Evolutionary conservation across 2,329 filamentous ascomycete genomes (phyloP).

Genomic region (Monosporascus sp.): DNA sequence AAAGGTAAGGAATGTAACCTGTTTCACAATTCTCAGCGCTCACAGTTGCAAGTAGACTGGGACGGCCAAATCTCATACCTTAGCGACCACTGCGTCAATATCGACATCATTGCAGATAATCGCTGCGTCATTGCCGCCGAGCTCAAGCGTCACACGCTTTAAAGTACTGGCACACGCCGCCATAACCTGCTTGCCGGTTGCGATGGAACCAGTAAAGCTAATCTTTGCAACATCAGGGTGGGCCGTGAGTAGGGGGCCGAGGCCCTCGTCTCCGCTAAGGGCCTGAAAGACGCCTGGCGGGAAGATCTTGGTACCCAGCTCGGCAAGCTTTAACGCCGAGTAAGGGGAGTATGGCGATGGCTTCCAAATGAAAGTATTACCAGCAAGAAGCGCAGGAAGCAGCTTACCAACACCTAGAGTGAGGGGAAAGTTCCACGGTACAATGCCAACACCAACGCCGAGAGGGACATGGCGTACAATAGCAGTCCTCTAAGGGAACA

Average conservation of each 20-base stretch:
- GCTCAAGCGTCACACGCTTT: constrained; percentile 43
- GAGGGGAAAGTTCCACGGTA: constrained; percentile 50
- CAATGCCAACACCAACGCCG: constrained; percentile 44
- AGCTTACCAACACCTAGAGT: constrained; percentile 41
- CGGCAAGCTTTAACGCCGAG: constrained; percentile 38
- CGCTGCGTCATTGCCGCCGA: constrained; percentile 46
- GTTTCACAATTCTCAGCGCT: not conserved
- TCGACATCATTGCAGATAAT: constrained; percentile 45
- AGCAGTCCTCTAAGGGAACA: no score
- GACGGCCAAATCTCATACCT: not conserved
- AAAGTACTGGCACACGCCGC: constrained; percentile 38
- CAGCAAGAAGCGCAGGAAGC: constrained; percentile 38
- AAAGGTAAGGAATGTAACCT: constrained; percentile 38
- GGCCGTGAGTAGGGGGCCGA: constrained; percentile 42
- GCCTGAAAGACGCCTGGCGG: constrained; percentile 47
- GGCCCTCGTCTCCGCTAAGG: constrained; percentile 42
- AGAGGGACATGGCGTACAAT: constrained; percentile 29
- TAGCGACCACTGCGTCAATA: constrained; percentile 31
- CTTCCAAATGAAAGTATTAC: constrained; percentile 46
- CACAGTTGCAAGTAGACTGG: not conserved
- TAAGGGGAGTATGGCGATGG: constrained; percentile 49
- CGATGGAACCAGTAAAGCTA: constrained; percentile 46
- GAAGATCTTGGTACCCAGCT: constrained; percentile 37
- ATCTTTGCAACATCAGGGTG: constrained; percentile 47
- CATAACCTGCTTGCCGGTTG: constrained; percentile 42